Conservation (phyloP, 805 yeast genomes). For the Clavispora asparagi region DNA sequence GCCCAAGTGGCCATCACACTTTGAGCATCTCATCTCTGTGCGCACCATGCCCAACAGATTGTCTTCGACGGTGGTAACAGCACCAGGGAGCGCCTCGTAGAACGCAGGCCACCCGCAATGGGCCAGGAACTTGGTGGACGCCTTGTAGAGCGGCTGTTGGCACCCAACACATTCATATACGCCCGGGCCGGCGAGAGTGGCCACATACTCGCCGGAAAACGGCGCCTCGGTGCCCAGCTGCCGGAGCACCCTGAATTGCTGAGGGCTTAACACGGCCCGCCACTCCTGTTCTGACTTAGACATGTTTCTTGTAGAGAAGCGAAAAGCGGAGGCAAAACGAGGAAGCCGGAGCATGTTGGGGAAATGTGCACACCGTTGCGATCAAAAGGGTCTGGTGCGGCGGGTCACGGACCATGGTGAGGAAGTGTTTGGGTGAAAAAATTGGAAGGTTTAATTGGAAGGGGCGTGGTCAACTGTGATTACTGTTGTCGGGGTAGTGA, state of each 20-base stretch:
- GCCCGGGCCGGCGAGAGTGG: constrained; percentile 54
- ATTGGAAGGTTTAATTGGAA: too few species aligned
- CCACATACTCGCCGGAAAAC: constrained; percentile 53
- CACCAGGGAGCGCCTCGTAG: constrained; percentile 81
- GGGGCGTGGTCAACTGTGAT: too few species aligned
- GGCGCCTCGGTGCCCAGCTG: constrained; percentile 71
- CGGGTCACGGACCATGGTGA: too few species aligned
- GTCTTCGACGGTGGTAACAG: constrained; percentile 62
- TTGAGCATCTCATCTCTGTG: constrained; percentile 82
- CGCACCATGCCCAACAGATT: constrained; percentile 69
- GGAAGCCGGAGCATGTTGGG: not conserved
- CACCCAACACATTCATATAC: constrained; percentile 85
- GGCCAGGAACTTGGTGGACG: constrained; percentile 78
- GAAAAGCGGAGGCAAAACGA: not conserved
- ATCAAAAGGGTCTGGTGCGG: too few species aligned
- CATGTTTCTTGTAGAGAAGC: constrained; percentile 10
- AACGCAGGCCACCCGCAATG: constrained; percentile 99
- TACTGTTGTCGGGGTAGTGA: too few species aligned
- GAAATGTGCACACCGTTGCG: not conserved
- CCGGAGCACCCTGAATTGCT: constrained; percentile 74
- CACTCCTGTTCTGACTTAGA: constrained; percentile 56
- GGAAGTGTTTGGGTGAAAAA: too few species aligned
- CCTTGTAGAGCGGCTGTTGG: constrained; percentile 68
- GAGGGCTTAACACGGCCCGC: constrained; percentile 71
- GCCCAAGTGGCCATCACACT: constrained; percentile 93